Evolutionary conservation across 257 asterid genomes (phyloP), one percentile per base, ranked within the genome.

Genomic region (Schizonepeta tenuifolia): DNA sequence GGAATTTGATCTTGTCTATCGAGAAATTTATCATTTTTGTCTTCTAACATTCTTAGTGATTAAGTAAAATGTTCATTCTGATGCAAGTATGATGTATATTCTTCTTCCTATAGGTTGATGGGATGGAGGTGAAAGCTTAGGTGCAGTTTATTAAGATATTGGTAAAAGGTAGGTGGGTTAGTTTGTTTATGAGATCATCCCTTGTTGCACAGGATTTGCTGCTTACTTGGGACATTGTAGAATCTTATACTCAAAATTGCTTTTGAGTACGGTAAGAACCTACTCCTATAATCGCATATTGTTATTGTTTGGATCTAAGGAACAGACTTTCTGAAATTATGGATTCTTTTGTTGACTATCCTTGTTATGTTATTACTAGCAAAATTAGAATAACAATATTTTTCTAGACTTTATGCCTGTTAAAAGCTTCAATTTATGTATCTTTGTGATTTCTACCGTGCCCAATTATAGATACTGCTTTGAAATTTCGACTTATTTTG

Each of bases 151-250:
- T 69, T 41, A 61, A 51, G 53, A 38, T 75, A 61, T 75, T 69
- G 75, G 80, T 63, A 51, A 33, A 75, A 53, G 44, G 60, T 76
- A 51, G 80, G 76, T 76, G 71, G 67, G 67, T 76, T 69, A 75
- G 79, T 75, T 76, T 36, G 67, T 61, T 53, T 69, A 26, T 56
- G 36, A 75, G 46, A 50, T 36, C 54, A 60, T 67, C 64, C 63
- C 78, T 75, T 75, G 64, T 50, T 47, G 49, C 65, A 68, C 38
- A 22, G 40, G 75, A 26, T 58, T 67, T n/a, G 57, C 65, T 75
- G 55, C 75, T 59, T 56, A 40, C 36, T 73, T 56, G 33, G 51
- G 68, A 56, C 62, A 74, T 66, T 58, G 51, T 18, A 10, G 21
- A 65, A 49, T 46, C 73, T 56, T 66, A 44, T 53, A 66, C 43